Conservation (phyloP, 345 rosid genomes). For the Citrus sinensis region DVS_A1.0 CM039163.1:49832001-49832500, state of each 20-base stretch:
- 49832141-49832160: constrained; percentile 42
- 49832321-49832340: constrained; percentile 92
- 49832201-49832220: constrained; percentile 47
- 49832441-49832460: constrained; percentile 64
- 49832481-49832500: constrained; percentile 49
- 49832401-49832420: constrained; percentile 68
- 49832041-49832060: constrained; percentile 80
- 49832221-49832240: constrained; percentile 67
- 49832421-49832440: constrained; percentile 94
- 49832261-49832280: constrained; percentile 65
- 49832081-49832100: constrained; percentile 56
- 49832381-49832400: constrained; percentile 88
- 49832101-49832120: constrained; percentile 50
- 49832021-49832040: constrained; percentile 98
- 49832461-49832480: constrained; percentile 55
- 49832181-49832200: constrained; percentile 85
- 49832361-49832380: constrained; percentile 69
- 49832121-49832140: constrained; percentile 55
- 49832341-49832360: constrained; percentile 86
- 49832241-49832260: constrained; percentile 69
- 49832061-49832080: constrained; percentile 65
- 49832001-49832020: constrained; percentile 60
- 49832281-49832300: constrained; percentile 61
- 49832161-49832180: constrained; percentile 46
- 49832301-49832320: constrained; percentile 89